Conservation (phyloP, 306 rosid genomes). For the Dicorynia guianensis region DNA sequence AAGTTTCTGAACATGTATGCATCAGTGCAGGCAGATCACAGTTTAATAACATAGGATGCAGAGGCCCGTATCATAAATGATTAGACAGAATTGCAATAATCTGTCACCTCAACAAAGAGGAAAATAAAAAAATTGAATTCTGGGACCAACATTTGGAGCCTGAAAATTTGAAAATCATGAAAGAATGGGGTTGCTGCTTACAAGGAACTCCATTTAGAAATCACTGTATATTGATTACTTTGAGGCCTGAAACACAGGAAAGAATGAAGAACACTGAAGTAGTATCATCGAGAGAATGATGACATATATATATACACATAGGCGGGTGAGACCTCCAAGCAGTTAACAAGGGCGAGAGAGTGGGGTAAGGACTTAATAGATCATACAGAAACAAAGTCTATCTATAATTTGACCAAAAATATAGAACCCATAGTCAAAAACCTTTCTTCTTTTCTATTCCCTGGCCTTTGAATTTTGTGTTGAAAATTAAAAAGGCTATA, state of each 20-base stretch:
- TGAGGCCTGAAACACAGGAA: constrained; percentile 12
- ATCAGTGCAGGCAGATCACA: no score
- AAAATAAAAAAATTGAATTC: no score
- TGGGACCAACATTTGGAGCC: no score
- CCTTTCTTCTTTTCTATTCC: constrained; percentile 38
- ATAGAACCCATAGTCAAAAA: constrained; percentile 18
- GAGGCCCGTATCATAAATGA: no score
- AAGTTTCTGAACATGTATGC: no score
- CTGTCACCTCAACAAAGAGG: no score
- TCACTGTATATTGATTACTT: constrained; percentile 1
- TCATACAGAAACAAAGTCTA: constrained; percentile 33
- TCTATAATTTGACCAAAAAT: constrained; percentile 34
- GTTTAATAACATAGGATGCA: no score
- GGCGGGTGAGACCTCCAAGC: constrained; percentile 34
- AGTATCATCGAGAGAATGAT: constrained; percentile 29
- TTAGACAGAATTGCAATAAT: no score
- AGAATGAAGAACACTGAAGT: constrained; percentile 27
- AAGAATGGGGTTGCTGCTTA: no score
- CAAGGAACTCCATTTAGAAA: no score
- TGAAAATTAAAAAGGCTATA: constrained; percentile 26
- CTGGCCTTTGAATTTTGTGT: constrained; percentile 15
- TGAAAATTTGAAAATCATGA: no score
- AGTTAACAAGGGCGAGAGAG: not conserved
- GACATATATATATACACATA: constrained; percentile 41
- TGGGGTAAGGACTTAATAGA: not conserved